Evolutionary conservation across 2,329 filamentous ascomycete genomes (phyloP).

Genomic region (Sclerotinia borealis): DNA sequence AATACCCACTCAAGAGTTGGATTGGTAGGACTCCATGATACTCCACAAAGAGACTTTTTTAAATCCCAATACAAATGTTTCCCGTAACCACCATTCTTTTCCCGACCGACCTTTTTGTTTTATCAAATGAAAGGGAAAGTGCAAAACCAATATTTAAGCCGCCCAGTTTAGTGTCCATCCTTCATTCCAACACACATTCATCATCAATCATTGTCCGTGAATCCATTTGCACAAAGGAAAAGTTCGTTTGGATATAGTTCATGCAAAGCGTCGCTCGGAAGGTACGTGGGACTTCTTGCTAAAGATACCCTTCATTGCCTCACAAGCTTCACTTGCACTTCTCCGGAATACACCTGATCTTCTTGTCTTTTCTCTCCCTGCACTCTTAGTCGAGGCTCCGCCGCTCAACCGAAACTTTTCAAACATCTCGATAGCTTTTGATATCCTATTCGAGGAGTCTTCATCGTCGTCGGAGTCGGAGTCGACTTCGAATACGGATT

Average conservation of each 20-base stretch:
- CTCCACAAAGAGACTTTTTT: neutral
- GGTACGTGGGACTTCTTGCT: neutral
- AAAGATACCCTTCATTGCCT: conserved; percentile 6
- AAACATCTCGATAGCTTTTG: conserved; percentile 12
- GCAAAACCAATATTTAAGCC: neutral
- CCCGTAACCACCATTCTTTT: neutral
- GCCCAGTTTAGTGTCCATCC: neutral
- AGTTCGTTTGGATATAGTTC: neutral
- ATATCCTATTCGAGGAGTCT: conserved; percentile 5
- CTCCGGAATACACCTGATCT: conserved; percentile 6
- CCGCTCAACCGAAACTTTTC: conserved; percentile 6
- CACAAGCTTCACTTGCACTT: conserved; percentile 10
- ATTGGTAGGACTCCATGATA: neutral
- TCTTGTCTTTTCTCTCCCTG: neutral
- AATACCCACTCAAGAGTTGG: neutral
- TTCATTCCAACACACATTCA: neutral
- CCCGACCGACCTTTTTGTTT: neutral
- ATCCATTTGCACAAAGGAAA: neutral
- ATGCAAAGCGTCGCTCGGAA: neutral
- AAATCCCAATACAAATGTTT: neutral
- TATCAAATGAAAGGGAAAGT: neutral
- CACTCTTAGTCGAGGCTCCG: neutral
- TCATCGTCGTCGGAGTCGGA: conserved; percentile 10
- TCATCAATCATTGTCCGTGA: conserved; percentile 1
- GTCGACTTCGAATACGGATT: conserved; percentile 9